phyloP scores from a whole-genome alignment of 768 basidiomycete genomes.

The Hydnomerulius pinastri region DNA sequence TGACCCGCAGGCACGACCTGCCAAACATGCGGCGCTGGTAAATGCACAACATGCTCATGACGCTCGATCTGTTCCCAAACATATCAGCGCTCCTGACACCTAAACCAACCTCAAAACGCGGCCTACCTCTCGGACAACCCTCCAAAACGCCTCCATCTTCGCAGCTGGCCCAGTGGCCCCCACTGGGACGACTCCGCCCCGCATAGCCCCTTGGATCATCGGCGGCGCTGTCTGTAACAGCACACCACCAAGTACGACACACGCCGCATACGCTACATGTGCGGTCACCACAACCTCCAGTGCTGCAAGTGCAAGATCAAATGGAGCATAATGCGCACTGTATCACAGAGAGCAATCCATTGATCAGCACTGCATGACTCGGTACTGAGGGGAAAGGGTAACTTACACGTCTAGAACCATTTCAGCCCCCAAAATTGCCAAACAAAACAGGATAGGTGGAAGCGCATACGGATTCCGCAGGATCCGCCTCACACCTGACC shows the following conservation, averaged over 20 bases:
- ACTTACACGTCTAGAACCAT: slow-evolving; percentile 59
- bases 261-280: slow-evolving; percentile 82
- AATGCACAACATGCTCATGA: slow-evolving; percentile 80
- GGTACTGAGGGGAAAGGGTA: not conserved
- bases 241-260: slow-evolving; percentile 79
- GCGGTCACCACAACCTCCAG: slow-evolving; percentile 78
- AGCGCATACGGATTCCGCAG: slow-evolving; percentile 77
- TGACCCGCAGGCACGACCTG: slow-evolving; percentile 61
- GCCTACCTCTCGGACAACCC: slow-evolving; percentile 79
- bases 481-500: slow-evolving; percentile 27
- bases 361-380: not conserved
- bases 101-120: not conserved
- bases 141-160: slow-evolving; percentile 80
- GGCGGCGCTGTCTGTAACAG: slow-evolving; percentile 88
- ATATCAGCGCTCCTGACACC: not conserved
- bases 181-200: slow-evolving; percentile 10
- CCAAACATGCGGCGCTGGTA: slow-evolving; percentile 88
- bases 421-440: slow-evolving; percentile 55
- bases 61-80: slow-evolving; percentile 67
- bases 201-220: slow-evolving; percentile 12
- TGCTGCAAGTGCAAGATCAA: slow-evolving; percentile 87
- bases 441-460: slow-evolving; percentile 60
- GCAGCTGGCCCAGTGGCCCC: slow-evolving; percentile 39
- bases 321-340: slow-evolving; percentile 59
- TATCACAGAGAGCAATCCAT: not conserved